Evolutionary conservation across 2,329 filamentous ascomycete genomes (phyloP).

Genomic region (Aspergillus piperis): DNA sequence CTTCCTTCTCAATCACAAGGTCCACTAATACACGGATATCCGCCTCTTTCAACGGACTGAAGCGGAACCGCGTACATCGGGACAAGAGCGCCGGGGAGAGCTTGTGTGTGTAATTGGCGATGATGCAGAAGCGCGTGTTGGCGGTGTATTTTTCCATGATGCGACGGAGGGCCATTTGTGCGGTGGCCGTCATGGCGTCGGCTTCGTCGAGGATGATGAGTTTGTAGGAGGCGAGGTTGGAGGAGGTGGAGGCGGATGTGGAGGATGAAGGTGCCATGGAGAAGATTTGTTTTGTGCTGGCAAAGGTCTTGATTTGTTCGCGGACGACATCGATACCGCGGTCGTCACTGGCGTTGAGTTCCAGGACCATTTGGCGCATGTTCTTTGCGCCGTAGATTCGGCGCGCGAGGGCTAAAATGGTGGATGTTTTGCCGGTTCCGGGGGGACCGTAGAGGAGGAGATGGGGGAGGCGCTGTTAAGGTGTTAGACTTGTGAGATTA

Average conservation of each 20-base stretch:
- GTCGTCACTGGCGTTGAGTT: constrained; percentile 96
- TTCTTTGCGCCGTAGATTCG: constrained; percentile 90
- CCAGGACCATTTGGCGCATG: constrained; percentile 97
- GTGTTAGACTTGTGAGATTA: neutral
- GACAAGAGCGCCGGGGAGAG: constrained; percentile 89
- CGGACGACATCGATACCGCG: constrained; percentile 96
- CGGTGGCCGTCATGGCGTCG: constrained; percentile 99
- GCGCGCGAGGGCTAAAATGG: constrained; percentile 86
- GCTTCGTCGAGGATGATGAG: constrained; percentile 97
- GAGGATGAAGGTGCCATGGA: constrained; percentile 54
- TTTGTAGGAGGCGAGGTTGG: constrained; percentile 74
- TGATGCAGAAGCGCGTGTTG: constrained; percentile 97
- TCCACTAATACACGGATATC: constrained; percentile 87
- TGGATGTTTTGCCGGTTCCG: constrained; percentile 96
- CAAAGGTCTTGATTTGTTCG: constrained; percentile 99
- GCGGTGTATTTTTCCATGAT: constrained; percentile 99
- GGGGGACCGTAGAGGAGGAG: constrained; percentile 95
- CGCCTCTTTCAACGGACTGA: constrained; percentile 84
- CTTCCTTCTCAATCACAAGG: constrained; percentile 83
- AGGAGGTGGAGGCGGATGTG: constrained; percentile 26
- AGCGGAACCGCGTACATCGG: constrained; percentile 90
- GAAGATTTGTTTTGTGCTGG: constrained; percentile 97
- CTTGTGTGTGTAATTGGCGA: constrained; percentile 98
- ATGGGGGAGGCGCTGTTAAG: constrained; percentile 73
- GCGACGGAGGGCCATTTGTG: constrained; percentile 92